Percentiles rank a stretch among this genome's conserved stretches.
Conservation (phyloP, 2,329 filamentous ascomycete species). For the Ceratocystis colombiana region DNA sequence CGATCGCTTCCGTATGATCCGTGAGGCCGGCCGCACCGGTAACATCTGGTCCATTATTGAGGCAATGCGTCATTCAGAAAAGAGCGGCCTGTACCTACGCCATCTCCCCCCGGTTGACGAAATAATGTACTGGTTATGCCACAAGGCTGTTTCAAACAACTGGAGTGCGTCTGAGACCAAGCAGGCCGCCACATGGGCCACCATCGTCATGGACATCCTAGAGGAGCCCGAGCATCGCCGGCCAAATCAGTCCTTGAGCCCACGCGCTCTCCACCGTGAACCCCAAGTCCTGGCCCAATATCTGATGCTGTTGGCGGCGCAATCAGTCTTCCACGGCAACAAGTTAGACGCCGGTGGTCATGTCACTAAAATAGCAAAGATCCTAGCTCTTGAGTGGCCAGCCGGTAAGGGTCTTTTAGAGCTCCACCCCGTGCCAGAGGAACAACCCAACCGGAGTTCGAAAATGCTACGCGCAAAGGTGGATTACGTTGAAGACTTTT, state of each 20-base stretch:
- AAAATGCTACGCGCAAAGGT: conserved; percentile 29
- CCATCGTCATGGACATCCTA: conserved; percentile 42
- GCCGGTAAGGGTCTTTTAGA: conserved; percentile 33
- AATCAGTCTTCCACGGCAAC: conserved; percentile 33
- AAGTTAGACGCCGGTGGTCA: conserved; percentile 32
- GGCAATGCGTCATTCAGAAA: conserved; percentile 38
- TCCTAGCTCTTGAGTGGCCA: conserved; percentile 37
- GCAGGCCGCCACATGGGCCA: conserved; percentile 39
- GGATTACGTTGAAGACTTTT: conserved; percentile 31
- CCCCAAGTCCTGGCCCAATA: conserved; percentile 37
- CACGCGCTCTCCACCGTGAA: conserved; percentile 34
- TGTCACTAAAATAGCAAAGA: conserved; percentile 34
- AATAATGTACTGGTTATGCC: conserved; percentile 35
- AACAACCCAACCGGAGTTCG: conserved; percentile 1
- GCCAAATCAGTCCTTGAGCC: conserved; percentile 26
- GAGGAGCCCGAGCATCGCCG: conserved; percentile 36
- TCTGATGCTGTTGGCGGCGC: conserved; percentile 38
- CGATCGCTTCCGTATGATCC: conserved; percentile 36
- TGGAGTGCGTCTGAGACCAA: conserved; percentile 34
- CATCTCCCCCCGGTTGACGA: conserved; percentile 30
- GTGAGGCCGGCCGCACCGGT: conserved; percentile 35
- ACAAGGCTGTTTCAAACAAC: conserved; percentile 36
- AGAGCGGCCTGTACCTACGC: conserved; percentile 40
- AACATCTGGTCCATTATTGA: conserved; percentile 42
- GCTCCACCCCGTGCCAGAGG: conserved; percentile 31